Evolutionary conservation across 2,329 filamentous ascomycete species (phyloP), one percentile per base, ranked within the genome.

Genomic region (Aspergillus thermomutatus): DNA sequence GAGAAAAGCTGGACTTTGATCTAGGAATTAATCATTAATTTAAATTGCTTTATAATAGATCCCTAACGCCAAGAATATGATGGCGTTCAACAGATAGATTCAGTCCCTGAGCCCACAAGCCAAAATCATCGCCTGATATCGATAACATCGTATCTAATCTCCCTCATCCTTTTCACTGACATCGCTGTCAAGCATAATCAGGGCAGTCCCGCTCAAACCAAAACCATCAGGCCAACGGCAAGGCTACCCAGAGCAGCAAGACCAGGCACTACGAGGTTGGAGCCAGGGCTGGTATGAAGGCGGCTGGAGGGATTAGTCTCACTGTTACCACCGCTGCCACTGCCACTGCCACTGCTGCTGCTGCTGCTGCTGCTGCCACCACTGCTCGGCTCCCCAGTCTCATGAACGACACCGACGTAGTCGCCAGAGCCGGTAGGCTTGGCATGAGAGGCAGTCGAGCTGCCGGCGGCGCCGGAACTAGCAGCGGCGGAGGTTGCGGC

Each of bases 261-360:
- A 26, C 62, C 60, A 49, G 69, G 65, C 46, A 66, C 52, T 14
- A 64, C 52, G 34, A 71, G 28, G 60, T 64, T 71, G 25, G 63
- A 57, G 23, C 68, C 69, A 11, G 66, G 66, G 65, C 54, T 72
- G 27, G 56, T 19, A 37, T 46, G 31, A 9, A 9, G 19, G 40
- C 52, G 56, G 5, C 56, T 50, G 40, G 61, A 57, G 26, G 66
- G 62, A n/a, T 50, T 43, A 17, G 59, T n/a, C n/a, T n/a, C n/a
- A 47, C 28, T 11, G 28, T 11, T 34, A 11, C n/a, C 41, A 34
- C 55, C 50, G 47, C 54, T 56, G 26, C 34, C 41, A 48, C 56
- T 57, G 34, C 40, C 51, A 14, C 43, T 46, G 25, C 48, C 40
- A 46, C 49, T 25, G 54, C 52, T 60, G 21, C 55, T 53, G 54